Evolutionary conservation across 208 protist genomes (phyloP).

Genomic region (Trichomonas vaginalis): DNA sequence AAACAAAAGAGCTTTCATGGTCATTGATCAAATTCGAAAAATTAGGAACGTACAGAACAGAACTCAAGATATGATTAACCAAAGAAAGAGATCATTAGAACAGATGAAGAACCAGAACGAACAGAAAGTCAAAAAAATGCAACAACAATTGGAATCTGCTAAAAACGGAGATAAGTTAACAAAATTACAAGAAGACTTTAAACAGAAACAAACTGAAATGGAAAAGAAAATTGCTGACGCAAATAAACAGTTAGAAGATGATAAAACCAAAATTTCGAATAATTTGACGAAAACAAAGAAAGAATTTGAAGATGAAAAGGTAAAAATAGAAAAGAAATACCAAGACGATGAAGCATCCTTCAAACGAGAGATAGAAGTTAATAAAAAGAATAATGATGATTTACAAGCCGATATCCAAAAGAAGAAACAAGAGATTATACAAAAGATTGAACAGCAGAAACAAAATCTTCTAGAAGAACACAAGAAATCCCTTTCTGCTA

Average conservation of each 20-base stretch:
- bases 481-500: neutral
- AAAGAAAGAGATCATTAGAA: neutral
- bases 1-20: neutral
- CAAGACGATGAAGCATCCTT: neutral
- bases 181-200: neutral
- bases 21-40: neutral
- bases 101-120: neutral
- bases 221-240: neutral
- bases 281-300: neutral
- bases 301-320: neutral
- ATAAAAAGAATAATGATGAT: neutral
- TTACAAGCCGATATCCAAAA: neutral
- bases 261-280: neutral
- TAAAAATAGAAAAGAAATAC: neutral
- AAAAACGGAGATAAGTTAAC: neutral
- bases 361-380: neutral
- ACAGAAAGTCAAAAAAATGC: neutral
- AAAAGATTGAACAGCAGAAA: neutral
- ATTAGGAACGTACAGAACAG: neutral
- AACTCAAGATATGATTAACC: neutral
- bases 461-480: neutral
- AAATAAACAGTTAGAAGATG: neutral
- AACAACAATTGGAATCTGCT: neutral
- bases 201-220: no score
- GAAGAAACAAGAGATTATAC: neutral